Base-by-base conservation (phyloP, 805 yeast genomes). In the Yamadazyma olivae region DNA sequence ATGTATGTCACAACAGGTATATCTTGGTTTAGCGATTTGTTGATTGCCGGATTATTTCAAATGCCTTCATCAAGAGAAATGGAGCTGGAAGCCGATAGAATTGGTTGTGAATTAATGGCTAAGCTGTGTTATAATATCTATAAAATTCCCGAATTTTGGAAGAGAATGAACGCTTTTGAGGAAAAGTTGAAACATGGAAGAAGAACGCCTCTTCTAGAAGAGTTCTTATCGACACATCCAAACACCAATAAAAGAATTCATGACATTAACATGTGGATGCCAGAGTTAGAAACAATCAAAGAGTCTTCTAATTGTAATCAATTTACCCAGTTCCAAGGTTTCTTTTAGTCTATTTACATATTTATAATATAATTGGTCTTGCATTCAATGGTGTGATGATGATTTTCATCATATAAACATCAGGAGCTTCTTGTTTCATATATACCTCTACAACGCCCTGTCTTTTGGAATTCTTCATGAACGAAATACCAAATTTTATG, bases 81-180 rank as follows among this genome's bases (percentile, higher is more conserved):
- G 96, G 99, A 93, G 59, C 74, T 88, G 0, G 99, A 93, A 57
- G 98, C 99, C 0, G 99, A 93, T 59, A 81, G 82, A 50, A 90
- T 93, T 20, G 99, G 99, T 0, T 65, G 93, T 41, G 83, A 88
- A 79, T 70, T 91, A 46, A 86, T 91, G 96, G 77, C 96, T 2
- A 67, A 79, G 40, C 95, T 95, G 31, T 93, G 99, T 56, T 93
- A 72, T 57, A 65, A 90, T 44, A 89, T 96, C 5, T 61, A 63
- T 13, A 87, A 81, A 46, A 83, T 96, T 0, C 76, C 83, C 1
- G 64, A 62, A 8, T 72, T 93, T 39, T 93, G 99, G 99, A 58
- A 71, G 35, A 71, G 96, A 38, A 90, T 91, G 96, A 58, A 75
- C 22, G 35, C 37, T 17, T 56, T 45, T 37, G 72, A 67, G 44